These are phyloP conservation scores for Curvularia hawaiiensis DNA, from an alignment of 2,329 filamentous ascomycete species.

Conservation along the genomic window DNA sequence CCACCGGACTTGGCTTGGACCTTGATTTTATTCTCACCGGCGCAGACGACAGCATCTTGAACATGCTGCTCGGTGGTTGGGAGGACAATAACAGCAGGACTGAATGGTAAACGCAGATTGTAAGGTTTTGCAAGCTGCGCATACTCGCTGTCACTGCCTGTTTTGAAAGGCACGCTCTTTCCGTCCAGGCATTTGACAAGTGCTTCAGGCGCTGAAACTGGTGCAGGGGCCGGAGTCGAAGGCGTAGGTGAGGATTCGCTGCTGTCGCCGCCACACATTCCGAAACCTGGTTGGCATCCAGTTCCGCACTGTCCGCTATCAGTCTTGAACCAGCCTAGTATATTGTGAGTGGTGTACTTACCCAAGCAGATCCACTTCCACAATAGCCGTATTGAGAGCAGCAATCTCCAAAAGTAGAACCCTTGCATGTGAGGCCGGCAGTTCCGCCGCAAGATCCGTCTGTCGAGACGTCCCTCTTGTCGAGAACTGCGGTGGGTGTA, in stretches of 20 bases:
- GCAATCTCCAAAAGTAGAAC: slow-evolving; percentile 52
- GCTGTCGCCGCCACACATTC: slow-evolving; percentile 32
- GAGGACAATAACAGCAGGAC: slow-evolving; percentile 62
- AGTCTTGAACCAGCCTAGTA: slow-evolving; percentile 10
- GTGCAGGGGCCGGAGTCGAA: slow-evolving; percentile 24
- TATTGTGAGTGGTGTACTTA: neutral
- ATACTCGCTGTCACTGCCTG: slow-evolving; percentile 33
- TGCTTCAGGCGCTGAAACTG: slow-evolving; percentile 15
- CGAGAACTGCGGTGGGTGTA: slow-evolving; percentile 15
- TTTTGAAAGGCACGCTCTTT: slow-evolving; percentile 43
- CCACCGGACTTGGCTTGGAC: slow-evolving; percentile 69
- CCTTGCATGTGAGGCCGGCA: slow-evolving; percentile 50
- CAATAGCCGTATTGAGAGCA: slow-evolving; percentile 53
- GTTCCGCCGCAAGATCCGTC: slow-evolving; percentile 52
- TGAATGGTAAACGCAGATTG: slow-evolving; percentile 46
- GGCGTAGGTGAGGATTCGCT: slow-evolving; percentile 20
- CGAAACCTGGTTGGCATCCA: slow-evolving; percentile 42
- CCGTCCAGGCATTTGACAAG: slow-evolving; percentile 38
- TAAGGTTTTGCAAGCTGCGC: slow-evolving; percentile 41
- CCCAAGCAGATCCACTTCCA: slow-evolving; percentile 35
- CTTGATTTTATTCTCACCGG: slow-evolving; percentile 54
- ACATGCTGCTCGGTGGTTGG: slow-evolving; percentile 61
- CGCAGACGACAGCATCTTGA: slow-evolving; percentile 63
- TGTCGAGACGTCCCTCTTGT: slow-evolving; percentile 42
- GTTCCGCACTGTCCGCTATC: slow-evolving; percentile 32